Evolutionary conservation across 768 basidiomycete species (phyloP), one percentile per base, ranked within the genome.

Genomic region (Leccinellum albellum): DNA sequence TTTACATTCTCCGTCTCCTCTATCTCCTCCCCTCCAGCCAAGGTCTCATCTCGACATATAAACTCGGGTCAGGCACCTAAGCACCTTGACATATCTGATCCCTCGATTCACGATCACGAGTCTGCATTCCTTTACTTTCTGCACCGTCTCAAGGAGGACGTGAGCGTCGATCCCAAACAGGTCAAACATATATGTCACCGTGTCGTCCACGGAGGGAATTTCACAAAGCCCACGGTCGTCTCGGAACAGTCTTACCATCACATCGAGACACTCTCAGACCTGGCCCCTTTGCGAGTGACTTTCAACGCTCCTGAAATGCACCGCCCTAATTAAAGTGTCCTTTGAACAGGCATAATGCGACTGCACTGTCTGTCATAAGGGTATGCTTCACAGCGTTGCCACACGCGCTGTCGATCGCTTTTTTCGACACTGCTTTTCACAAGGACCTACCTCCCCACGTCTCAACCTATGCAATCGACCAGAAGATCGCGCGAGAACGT

Each of bases 351-450:
- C 87, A 88, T 63, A 87, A 87, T 64, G 82, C 81, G 40, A 75
- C 83, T 3, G 83, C 86, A 0, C 76, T 86, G 23, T 71, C 82
- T 0, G 82, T 86, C 33, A 85, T 87, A 61, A 69, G 79, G 58
- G 77, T 83, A 1, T 88, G 86, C 62, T 77, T 89, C 17, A 67
- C 79, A 4, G 74, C 75, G 1, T 77, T 96, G 17, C 88, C 90
- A 1, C 66, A 83, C 13, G 81, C 93, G 20, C 79, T 77, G 29
- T 89, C 89, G 0, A 80, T 95, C 50, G 89, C 93, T 0, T 90
- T 88, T 66, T 97, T 96, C 67, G 94, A 97, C 71, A 91, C 92
- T 0, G 80, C 89, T 5, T 93, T 93, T 73, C 91, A 96, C 71
- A 79, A 78, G 48, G 79, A 88, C 10, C 81, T 98, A 15, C 91